phyloP scores from a whole-genome alignment of 2,329 filamentous ascomycete species.

The Pseudopyricularia cyperi region DNA sequence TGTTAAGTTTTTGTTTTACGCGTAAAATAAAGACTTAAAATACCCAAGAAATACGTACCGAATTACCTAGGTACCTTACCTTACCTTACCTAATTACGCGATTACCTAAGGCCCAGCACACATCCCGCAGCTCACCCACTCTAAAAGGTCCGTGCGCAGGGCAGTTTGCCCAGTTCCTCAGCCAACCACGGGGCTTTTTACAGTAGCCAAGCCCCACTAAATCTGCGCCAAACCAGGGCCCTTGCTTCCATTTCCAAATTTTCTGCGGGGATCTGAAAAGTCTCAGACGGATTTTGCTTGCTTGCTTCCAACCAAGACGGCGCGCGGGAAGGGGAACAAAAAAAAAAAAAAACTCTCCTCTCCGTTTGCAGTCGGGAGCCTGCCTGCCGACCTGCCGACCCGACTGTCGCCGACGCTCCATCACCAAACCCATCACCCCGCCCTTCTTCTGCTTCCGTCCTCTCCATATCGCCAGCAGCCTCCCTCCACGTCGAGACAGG shows the following conservation, averaged over 20 bases:
- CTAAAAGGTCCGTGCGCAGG: neutral
- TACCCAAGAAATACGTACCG: no score
- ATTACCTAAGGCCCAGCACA: no score
- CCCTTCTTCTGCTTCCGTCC: neutral
- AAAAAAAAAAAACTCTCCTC: neutral
- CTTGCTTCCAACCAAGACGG: neutral
- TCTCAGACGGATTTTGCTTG: neutral
- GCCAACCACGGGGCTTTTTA: neutral
- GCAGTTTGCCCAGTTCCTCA: neutral
- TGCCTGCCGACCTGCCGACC: neutral
- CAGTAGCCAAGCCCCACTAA: neutral
- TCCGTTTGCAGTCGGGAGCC: neutral
- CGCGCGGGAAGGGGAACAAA: no score
- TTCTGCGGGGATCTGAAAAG: constrained; percentile 1
- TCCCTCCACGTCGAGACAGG: neutral
- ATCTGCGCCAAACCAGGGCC: neutral
- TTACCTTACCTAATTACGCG: no score
- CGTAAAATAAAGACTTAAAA: no score
- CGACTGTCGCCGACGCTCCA: neutral
- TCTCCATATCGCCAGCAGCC: neutral
- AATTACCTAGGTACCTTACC: no score
- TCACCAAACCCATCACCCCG: neutral
- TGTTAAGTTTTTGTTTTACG: no score
- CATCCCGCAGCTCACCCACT: neutral
- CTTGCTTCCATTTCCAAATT: neutral